These are phyloP conservation scores for Pythium scleroteichum DNA, from an alignment of 352 stramenopile species.

Conservation along the genomic window DNA sequence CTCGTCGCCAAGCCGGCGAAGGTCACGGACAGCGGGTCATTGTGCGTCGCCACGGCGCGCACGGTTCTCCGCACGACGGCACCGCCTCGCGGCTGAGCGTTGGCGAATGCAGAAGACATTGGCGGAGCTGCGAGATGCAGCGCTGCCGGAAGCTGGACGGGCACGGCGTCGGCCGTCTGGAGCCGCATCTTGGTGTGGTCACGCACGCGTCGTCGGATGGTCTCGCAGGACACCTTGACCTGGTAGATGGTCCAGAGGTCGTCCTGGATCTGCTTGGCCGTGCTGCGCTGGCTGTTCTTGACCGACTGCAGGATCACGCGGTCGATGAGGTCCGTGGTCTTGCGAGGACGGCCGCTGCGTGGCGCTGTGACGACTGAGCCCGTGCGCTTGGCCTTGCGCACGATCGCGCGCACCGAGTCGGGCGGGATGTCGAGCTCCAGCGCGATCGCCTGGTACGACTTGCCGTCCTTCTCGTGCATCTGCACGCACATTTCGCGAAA, in stretches of 20 bases:
- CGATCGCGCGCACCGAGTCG: slow-evolving; percentile 59
- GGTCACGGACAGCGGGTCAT: background rate
- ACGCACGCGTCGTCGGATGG: slow-evolving; percentile 53
- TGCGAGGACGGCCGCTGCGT: slow-evolving; percentile 62
- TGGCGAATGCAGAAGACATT: background rate
- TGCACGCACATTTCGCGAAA: slow-evolving; percentile 50
- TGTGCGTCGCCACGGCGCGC: background rate
- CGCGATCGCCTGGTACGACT: slow-evolving; percentile 56
- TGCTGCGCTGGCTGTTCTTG: slow-evolving; percentile 49
- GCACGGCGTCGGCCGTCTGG: slow-evolving; percentile 7
- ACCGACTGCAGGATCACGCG: slow-evolving; percentile 68
- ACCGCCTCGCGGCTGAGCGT: background rate
- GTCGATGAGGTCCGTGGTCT: slow-evolving; percentile 66
- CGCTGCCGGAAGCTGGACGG: background rate
- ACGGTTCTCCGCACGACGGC: background rate
- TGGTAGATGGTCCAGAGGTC: slow-evolving; percentile 54
- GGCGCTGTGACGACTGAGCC: slow-evolving; percentile 52
- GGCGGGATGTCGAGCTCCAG: slow-evolving; percentile 56
- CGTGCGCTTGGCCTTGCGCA: slow-evolving; percentile 65
- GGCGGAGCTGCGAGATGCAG: background rate
- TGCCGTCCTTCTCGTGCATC: slow-evolving; percentile 54
- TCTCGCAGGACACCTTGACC: slow-evolving; percentile 62
- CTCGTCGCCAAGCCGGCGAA: background rate
- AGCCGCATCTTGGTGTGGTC: slow-evolving; percentile 40
- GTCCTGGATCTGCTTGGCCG: slow-evolving; percentile 64